phyloP scores from a whole-genome alignment of 495 filamentous ascomycete genomes.

The Pyrenopolyporus hunteri region DNA sequence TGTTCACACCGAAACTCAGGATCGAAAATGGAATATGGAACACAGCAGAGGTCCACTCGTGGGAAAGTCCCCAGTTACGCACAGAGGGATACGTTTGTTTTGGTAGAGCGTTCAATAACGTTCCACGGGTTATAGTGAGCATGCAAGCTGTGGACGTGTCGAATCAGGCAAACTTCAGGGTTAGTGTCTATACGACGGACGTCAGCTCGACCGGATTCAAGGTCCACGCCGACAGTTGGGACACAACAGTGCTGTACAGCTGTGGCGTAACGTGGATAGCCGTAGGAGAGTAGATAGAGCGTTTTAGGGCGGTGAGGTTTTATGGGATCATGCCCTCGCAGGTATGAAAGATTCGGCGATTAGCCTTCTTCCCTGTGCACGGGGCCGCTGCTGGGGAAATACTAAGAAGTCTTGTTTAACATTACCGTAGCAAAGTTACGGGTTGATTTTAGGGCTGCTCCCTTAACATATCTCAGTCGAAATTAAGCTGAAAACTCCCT shows the following conservation, averaged over 20 bases:
- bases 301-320: no score
- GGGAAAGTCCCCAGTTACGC: neutral
- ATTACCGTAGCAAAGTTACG: no score
- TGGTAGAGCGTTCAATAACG: neutral
- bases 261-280: constrained; percentile 19
- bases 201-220: constrained; percentile 1
- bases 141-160: neutral
- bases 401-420: no score
- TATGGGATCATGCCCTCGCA: no score
- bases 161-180: neutral
- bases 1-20: neutral
- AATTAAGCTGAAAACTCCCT: no score
- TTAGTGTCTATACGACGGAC: neutral
- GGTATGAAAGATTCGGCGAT: no score
- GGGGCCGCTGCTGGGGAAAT: no score
- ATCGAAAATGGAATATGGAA: constrained; percentile 8
- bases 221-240: neutral
- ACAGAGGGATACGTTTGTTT: constrained; percentile 1
- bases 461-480: no score
- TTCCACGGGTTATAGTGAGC: neutral
- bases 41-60: neutral
- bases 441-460: no score
- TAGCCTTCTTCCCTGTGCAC: no score
- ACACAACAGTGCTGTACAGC: neutral
- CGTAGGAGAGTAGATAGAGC: constrained; percentile 7